Conservation (phyloP, 2,329 filamentous ascomycete genomes). For the Aspergillus unguis region DNA sequence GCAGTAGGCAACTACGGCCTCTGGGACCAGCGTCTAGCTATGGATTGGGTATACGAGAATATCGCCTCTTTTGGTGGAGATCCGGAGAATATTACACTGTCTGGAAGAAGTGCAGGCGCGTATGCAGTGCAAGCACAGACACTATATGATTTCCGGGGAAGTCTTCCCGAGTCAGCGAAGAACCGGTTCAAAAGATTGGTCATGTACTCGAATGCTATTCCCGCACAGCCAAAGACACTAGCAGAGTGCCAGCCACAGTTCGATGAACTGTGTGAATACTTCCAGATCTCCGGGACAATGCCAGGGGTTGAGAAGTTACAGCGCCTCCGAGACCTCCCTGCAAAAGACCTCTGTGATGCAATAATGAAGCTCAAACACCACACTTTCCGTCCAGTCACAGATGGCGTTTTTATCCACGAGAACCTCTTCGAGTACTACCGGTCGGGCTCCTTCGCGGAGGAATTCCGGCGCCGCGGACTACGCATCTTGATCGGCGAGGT, state of each 20-base stretch:
- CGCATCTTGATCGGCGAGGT: slow-evolving; percentile 46
- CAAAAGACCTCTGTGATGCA: slow-evolving; percentile 32
- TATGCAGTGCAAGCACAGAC: slow-evolving; percentile 37
- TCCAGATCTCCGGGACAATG: slow-evolving; percentile 24
- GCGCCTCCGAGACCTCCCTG: slow-evolving; percentile 30
- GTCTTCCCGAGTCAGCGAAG: slow-evolving; percentile 23
- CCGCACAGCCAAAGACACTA: slow-evolving; percentile 43
- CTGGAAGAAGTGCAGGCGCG: slow-evolving; percentile 45
- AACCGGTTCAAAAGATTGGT: slow-evolving; percentile 38
- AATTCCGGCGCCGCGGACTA: slow-evolving; percentile 36
- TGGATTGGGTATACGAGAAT: slow-evolving; percentile 52
- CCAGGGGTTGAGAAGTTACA: slow-evolving; percentile 32
- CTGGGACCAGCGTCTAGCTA: slow-evolving; percentile 50
- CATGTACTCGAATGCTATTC: slow-evolving; percentile 48
- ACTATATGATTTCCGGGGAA: slow-evolving; percentile 38
- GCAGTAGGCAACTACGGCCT: slow-evolving; percentile 43
- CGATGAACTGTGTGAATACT: slow-evolving; percentile 41
- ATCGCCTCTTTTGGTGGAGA: slow-evolving; percentile 49
- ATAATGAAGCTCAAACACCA: slow-evolving; percentile 44
- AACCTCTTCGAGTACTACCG: slow-evolving; percentile 41
- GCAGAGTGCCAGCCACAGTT: slow-evolving; percentile 41
- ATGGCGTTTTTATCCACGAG: slow-evolving; percentile 40
- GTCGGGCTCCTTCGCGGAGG: slow-evolving; percentile 35
- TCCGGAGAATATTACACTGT: slow-evolving; percentile 44
- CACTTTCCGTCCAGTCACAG: slow-evolving; percentile 47